Conservation (phyloP, 2,329 filamentous ascomycete species). For the Fusarium papillatum region DNA sequence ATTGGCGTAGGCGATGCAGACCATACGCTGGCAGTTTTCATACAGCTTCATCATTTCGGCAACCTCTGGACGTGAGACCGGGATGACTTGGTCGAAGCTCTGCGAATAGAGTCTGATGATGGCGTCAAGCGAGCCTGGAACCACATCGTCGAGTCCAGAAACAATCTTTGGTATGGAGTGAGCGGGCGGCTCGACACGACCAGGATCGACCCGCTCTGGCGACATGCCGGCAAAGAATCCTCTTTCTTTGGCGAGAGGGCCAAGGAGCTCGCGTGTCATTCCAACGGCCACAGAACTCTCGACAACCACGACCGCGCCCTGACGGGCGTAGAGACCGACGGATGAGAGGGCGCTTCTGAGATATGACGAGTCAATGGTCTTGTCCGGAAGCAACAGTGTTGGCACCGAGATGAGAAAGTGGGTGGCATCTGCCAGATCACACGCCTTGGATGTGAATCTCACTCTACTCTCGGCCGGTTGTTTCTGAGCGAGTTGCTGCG, state of each 20-base stretch:
- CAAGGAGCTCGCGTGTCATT: conserved; percentile 65
- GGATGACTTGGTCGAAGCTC: conserved; percentile 62
- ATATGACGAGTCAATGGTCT: conserved; percentile 62
- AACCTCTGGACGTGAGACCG: conserved; percentile 65
- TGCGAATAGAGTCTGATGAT: conserved; percentile 60
- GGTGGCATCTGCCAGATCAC: conserved; percentile 56
- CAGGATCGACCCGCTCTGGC: conserved; percentile 66
- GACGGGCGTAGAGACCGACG: conserved; percentile 56
- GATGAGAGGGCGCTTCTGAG: conserved; percentile 58
- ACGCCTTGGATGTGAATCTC: conserved; percentile 54
- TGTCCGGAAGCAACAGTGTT: conserved; percentile 61
- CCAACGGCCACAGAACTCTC: conserved; percentile 68
- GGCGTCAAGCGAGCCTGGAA: conserved; percentile 56
- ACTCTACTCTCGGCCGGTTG: conserved; percentile 46
- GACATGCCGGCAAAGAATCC: conserved; percentile 64
- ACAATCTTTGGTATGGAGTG: conserved; percentile 65
- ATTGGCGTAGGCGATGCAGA: conserved; percentile 67
- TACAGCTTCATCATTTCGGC: conserved; percentile 72
- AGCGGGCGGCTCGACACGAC: conserved; percentile 55
- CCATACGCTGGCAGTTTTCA: conserved; percentile 70
- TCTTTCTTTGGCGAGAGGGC: conserved; percentile 56
- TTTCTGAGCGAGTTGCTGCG: conserved; percentile 49
- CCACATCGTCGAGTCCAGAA: conserved; percentile 62
- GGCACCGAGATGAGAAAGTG: conserved; percentile 69
- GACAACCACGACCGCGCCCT: conserved; percentile 62